A percentile compares a stretch with the other conserved stretches of the same genome.
phyloP scores from a whole-genome alignment of 108 stramenopile genomes.

The Cyclotella baltica region DNA sequence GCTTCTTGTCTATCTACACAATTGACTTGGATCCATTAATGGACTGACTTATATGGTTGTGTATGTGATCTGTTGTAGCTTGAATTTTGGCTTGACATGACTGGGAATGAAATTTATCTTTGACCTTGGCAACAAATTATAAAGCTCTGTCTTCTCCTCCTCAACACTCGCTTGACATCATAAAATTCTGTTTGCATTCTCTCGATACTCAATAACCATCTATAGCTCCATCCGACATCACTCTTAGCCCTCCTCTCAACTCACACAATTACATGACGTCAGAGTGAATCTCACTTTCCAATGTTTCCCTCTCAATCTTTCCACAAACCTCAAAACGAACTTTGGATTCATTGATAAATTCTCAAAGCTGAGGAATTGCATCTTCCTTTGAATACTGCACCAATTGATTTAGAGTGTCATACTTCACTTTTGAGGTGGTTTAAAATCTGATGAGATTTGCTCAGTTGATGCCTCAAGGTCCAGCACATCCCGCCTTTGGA shows the following conservation, averaged over 20 bases:
- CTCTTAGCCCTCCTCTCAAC: background rate
- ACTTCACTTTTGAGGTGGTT: background rate
- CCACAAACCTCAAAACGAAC: conserved; percentile 1
- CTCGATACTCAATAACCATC: too few species aligned
- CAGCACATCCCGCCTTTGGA: too few species aligned
- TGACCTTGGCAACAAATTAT: background rate
- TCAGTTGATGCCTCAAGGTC: background rate
- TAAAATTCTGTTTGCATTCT: background rate
- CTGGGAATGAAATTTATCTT: background rate
- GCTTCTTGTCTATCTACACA: background rate
- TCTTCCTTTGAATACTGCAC: background rate
- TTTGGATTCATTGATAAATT: background rate
- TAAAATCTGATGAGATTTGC: background rate
- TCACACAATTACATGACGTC: background rate
- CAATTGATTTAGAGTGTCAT: background rate
- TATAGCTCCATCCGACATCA: too few species aligned
- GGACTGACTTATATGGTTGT: too few species aligned
- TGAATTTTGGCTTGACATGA: too few species aligned
- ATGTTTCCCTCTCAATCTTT: background rate
- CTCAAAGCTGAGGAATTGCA: background rate
- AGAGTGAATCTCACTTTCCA: background rate
- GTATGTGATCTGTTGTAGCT: too few species aligned
- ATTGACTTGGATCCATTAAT: too few species aligned
- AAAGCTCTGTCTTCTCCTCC: background rate
- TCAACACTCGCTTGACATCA: background rate